Evolutionary conservation across 768 basidiomycete genomes (phyloP).

Genomic region (Gymnopilus junonius): DNA sequence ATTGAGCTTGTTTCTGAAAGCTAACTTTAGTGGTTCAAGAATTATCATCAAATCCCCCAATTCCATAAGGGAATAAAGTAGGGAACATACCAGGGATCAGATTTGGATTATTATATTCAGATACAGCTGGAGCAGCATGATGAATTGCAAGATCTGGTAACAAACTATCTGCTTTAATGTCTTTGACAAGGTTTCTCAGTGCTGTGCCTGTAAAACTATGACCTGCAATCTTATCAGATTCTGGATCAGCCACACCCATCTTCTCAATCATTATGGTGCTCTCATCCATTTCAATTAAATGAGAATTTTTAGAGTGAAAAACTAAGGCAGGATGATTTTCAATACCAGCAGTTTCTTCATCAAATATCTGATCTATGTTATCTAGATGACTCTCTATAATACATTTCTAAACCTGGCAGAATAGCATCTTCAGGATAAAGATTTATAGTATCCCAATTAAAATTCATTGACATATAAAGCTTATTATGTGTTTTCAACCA

Average conservation of each 20-base stretch:
- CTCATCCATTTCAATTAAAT: no score
- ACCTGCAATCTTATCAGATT: conserved; percentile 24
- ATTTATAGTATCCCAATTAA: background rate
- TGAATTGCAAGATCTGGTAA: conserved; percentile 31
- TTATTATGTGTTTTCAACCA: conserved; percentile 28
- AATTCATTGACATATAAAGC: conserved; percentile 14
- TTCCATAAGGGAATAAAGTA: conserved; percentile 33
- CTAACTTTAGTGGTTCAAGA: conserved; percentile 7
- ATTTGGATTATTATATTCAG: conserved; percentile 35
- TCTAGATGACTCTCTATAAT: conserved; percentile 23
- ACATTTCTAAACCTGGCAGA: background rate
- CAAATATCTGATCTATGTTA: conserved; percentile 16
- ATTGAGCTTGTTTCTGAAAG: conserved; percentile 28
- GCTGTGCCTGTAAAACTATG: conserved; percentile 27
- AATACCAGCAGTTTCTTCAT: conserved; percentile 31
- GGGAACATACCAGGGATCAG: conserved; percentile 34
- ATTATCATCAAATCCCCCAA: conserved; percentile 33
- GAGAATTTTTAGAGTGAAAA: background rate
- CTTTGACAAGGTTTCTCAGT: conserved; percentile 24
- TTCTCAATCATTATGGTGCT: conserved; percentile 31
- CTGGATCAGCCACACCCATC: conserved; percentile 35
- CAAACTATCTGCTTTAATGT: background rate
- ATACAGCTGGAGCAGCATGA: conserved; percentile 21
- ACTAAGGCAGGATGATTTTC: conserved; percentile 25
- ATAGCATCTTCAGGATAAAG: conserved; percentile 1